phyloP scores from a whole-genome alignment of 306 rosid genomes.

The Prunus campanulata region DNA sequence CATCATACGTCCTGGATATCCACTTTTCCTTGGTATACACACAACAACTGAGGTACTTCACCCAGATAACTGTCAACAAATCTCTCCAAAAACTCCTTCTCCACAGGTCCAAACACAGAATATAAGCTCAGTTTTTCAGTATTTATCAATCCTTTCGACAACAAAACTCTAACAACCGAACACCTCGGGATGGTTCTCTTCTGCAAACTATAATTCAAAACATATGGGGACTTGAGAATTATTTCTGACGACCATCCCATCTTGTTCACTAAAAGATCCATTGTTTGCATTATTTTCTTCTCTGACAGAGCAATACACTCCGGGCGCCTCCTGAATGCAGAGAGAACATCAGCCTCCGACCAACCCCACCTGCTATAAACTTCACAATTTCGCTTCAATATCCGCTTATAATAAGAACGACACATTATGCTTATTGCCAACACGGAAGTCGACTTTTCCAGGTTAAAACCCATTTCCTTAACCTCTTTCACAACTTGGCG shows the following conservation, averaged over 20 bases:
- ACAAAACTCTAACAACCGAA: background rate
- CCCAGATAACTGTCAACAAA: conserved; percentile 21
- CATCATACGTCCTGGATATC: background rate
- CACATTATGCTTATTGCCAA: conserved; percentile 10
- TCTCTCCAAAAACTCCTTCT: conserved; percentile 17
- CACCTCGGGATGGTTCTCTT: conserved; percentile 19
- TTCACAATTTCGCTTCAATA: background rate
- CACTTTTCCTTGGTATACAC: conserved; percentile 22
- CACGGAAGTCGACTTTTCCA: conserved; percentile 7
- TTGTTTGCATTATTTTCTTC: background rate
- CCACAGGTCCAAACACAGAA: background rate
- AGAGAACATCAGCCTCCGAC: conserved; percentile 14
- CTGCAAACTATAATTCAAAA: background rate
- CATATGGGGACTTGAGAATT: background rate
- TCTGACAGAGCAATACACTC: background rate
- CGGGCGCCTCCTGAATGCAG: conserved; percentile 9
- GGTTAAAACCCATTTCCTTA: conserved; percentile 19
- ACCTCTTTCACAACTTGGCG: background rate
- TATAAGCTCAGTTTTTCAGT: background rate
- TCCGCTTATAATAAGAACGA: background rate
- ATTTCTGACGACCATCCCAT: background rate
- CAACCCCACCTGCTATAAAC: conserved; percentile 33
- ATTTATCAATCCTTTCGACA: conserved; percentile 24
- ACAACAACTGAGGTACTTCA: conserved; percentile 21
- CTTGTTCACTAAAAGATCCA: conserved; percentile 18